Conservation (phyloP, 2,329 filamentous ascomycete species). For the Fusarium scirpi region DNA sequence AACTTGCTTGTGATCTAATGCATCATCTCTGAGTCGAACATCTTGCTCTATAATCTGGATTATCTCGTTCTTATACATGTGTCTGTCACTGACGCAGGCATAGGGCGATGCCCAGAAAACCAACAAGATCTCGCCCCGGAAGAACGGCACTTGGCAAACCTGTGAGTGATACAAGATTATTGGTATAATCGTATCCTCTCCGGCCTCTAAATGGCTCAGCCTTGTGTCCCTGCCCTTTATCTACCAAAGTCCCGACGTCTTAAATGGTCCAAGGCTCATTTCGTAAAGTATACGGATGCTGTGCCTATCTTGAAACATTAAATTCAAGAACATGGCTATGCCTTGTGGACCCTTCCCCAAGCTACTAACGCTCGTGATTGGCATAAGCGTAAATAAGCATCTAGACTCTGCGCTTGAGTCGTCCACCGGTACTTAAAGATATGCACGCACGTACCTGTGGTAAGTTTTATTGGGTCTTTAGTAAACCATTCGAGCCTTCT, state of each 20-base stretch:
- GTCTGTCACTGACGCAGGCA: slow-evolving; percentile 20
- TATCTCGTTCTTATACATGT: slow-evolving; percentile 17
- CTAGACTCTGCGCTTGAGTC: not conserved
- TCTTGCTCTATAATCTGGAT: slow-evolving; percentile 1
- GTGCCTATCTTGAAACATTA: not conserved
- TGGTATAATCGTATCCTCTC: slow-evolving; percentile 17
- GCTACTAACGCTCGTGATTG: not conserved
- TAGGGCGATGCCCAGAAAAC: slow-evolving; percentile 14
- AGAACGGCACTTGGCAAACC: slow-evolving; percentile 40
- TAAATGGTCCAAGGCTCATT: not conserved
- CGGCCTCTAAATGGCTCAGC: not conserved
- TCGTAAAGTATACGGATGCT: not conserved
- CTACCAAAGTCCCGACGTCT: not conserved
- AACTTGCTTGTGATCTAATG: not conserved
- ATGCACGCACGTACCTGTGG: not conserved
- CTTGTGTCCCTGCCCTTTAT: not conserved
- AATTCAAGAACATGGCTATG: not conserved
- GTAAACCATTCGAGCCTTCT: not conserved
- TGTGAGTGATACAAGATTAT: slow-evolving; percentile 14
- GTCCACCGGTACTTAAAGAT: not conserved
- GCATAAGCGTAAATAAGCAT: slow-evolving; percentile 12
- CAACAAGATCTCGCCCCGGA: slow-evolving; percentile 23
- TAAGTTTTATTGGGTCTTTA: not conserved
- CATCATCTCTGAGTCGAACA: not conserved
- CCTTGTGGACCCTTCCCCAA: not conserved